A percentile compares a stretch with the other conserved stretches of the same genome.
Evolutionary conservation across 2,329 filamentous ascomycete species (phyloP).

Genomic region (Hortaea werneckii): DNA sequence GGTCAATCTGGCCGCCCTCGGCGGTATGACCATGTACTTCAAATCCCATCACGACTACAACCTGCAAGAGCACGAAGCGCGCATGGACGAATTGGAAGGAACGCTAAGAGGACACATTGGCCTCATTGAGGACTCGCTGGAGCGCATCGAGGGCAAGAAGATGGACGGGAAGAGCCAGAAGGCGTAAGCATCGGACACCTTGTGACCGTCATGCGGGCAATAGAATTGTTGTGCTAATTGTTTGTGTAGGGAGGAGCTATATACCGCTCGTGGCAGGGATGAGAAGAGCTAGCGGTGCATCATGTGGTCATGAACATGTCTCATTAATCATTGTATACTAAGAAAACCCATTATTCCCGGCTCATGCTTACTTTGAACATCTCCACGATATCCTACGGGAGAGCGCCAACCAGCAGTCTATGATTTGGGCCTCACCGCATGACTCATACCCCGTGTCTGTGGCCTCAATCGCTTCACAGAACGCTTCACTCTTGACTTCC

Average conservation of each 20-base stretch:
- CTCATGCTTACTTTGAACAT: too few relatives aligned
- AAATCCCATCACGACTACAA: conserved; percentile 32
- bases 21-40: conserved; percentile 12
- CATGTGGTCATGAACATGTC: not conserved
- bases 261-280: conserved; percentile 10
- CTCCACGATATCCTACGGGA: too few relatives aligned
- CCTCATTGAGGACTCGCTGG: conserved; percentile 37
- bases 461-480: not conserved
- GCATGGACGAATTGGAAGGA: conserved; percentile 39
- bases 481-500: not conserved
- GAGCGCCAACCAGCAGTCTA: too few relatives aligned
- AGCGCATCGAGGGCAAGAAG: conserved; percentile 35
- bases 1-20: conserved; percentile 10
- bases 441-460: not conserved
- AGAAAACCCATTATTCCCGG: too few relatives aligned
- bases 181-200: conserved; percentile 19
- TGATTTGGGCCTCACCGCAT: too few relatives aligned
- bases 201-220: not conserved
- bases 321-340: too few relatives aligned
- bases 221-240: not conserved
- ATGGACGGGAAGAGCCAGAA: conserved; percentile 28
- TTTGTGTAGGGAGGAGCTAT: conserved; percentile 9
- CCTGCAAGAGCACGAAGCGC: conserved; percentile 39
- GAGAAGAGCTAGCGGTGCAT: conserved; percentile 8
- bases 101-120: conserved; percentile 39